These are phyloP conservation scores for Peterozyma toletana DNA, from an alignment of 805 yeast species.

Conservation along the genomic window DNA sequence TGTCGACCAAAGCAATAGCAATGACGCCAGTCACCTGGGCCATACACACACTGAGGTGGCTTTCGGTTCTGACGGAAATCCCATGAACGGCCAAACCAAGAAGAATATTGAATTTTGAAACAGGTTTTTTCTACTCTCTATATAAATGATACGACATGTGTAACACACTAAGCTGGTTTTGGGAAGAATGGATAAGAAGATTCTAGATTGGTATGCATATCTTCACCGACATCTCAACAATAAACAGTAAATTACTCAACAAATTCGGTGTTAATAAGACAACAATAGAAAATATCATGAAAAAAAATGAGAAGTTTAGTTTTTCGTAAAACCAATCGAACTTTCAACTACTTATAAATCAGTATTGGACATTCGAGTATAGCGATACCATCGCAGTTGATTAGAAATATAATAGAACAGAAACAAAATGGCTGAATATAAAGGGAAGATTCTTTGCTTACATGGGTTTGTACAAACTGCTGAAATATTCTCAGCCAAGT, in stretches of 20 bases:
- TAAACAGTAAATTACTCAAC: too few relatives aligned
- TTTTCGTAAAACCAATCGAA: not conserved
- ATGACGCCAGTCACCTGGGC: slow-evolving; percentile 10
- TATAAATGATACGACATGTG: not conserved
- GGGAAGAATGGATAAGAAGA: too few relatives aligned
- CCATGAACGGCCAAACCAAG: slow-evolving; percentile 4
- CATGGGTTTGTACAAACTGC: slow-evolving; percentile 92
- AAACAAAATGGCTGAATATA: slow-evolving; percentile 1
- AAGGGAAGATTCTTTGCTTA: slow-evolving; percentile 63
- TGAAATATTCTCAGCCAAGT: slow-evolving; percentile 75
- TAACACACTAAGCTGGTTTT: not conserved
- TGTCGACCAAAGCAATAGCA: slow-evolving; percentile 12
- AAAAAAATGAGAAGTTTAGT: not conserved
- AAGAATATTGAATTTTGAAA: slow-evolving; percentile 7
- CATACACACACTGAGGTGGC: slow-evolving; percentile 1
- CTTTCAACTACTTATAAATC: too few relatives aligned
- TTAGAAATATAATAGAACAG: not conserved
- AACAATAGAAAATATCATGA: not conserved
- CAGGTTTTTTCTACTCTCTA: not conserved
- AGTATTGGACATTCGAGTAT: too few relatives aligned
- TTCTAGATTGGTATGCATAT: too few relatives aligned
- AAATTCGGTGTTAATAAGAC: not conserved
- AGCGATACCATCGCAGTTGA: too few relatives aligned
- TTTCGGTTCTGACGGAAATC: slow-evolving; percentile 3
- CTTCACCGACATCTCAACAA: too few relatives aligned